These are phyloP conservation scores for Kwoniella shandongensis DNA, from an alignment of 768 basidiomycete species.

Conservation along the genomic window DNA sequence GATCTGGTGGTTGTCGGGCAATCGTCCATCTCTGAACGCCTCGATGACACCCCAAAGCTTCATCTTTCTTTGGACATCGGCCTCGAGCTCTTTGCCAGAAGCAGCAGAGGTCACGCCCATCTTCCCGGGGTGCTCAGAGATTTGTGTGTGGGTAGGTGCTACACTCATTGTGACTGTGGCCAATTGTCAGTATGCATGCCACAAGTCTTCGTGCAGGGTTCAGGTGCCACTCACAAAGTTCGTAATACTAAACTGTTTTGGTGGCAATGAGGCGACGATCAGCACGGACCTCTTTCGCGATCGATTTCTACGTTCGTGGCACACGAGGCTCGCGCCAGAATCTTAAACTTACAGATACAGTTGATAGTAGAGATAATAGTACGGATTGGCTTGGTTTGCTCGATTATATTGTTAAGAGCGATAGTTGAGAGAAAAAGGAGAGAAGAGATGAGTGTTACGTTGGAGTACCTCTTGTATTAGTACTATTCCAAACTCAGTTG, in stretches of 20 bases:
- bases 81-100: constrained; percentile 63
- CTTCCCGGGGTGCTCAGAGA: constrained; percentile 48
- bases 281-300: background rate
- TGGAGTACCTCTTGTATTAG: background rate
- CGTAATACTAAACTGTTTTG: constrained; percentile 4
- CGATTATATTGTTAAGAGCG: background rate
- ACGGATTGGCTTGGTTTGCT: constrained; percentile 8
- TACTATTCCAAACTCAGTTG: background rate
- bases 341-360: constrained; percentile 17
- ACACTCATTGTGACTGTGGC: constrained; percentile 11
- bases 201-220: no score
- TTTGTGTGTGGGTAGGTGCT: constrained; percentile 30
- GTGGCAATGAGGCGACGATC: background rate
- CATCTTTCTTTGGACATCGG: constrained; percentile 81
- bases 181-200: no score
- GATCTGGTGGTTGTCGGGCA: constrained; percentile 79
- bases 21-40: constrained; percentile 74
- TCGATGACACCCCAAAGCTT: constrained; percentile 76
- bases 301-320: background rate
- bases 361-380: constrained; percentile 1
- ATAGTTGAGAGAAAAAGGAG: constrained; percentile 1
- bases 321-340: no score
- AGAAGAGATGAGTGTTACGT: background rate
- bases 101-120: constrained; percentile 69
- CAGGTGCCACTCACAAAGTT: no score